Evolutionary conservation across 1,139 yeast genomes (phyloP).

Genomic region (Lodderomyces pseudojiufengensis): DNA sequence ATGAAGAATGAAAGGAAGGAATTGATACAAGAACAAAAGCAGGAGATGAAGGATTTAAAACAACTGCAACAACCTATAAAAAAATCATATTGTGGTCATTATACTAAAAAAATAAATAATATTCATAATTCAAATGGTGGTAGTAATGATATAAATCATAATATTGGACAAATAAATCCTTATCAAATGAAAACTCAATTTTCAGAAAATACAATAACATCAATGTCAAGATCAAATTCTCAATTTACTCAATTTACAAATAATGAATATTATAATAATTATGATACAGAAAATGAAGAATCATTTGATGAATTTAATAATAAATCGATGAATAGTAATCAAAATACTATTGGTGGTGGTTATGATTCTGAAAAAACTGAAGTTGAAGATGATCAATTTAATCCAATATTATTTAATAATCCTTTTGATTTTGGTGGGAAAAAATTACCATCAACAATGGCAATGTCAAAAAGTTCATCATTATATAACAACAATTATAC

Average conservation of each 20-base stretch:
- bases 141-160: conserved; percentile 4
- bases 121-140: conserved; percentile 9
- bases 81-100: conserved; percentile 10
- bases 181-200: conserved; percentile 7
- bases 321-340: not conserved
- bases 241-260: not conserved
- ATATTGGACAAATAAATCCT: conserved; percentile 7
- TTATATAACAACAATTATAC: conserved; percentile 3
- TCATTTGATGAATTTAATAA: not conserved
- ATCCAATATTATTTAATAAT: conserved; percentile 8
- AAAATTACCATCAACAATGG: conserved; percentile 4
- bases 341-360: not conserved
- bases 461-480: conserved; percentile 5
- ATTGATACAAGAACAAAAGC: conserved; percentile 12
- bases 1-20: conserved; percentile 12
- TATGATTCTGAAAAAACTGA: conserved; percentile 10
- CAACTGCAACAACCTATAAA: conserved; percentile 5
- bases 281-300: not conserved
- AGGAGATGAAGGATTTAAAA: conserved; percentile 12
- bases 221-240: conserved; percentile 6
- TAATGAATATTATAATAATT: not conserved
- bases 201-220: conserved; percentile 1
- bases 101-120: conserved; percentile 7
- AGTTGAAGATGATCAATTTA: conserved; percentile 8
- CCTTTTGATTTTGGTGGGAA: conserved; percentile 10